phyloP scores from a whole-genome alignment of 371 early-diverging fungal species.

The Mucor sp. region DNA sequence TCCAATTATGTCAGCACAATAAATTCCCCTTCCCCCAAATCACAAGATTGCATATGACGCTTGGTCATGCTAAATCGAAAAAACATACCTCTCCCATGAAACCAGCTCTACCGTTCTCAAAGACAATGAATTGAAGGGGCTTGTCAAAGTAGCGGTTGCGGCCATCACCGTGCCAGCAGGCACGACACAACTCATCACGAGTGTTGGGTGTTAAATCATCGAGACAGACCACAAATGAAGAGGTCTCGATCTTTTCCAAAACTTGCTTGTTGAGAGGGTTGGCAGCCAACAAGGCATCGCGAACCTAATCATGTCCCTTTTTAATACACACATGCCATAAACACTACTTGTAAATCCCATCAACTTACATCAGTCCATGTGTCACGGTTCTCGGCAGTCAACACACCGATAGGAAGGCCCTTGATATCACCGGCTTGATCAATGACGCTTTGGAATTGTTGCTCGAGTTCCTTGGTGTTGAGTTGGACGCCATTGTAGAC shows the following conservation, averaged over 20 bases:
- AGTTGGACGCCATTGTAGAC: conserved; percentile 77
- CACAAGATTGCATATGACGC: background rate
- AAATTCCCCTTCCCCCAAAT: background rate
- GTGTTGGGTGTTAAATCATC: conserved; percentile 85
- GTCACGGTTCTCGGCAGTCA: conserved; percentile 94
- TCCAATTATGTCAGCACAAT: conserved; percentile 7
- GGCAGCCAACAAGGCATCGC: conserved; percentile 65
- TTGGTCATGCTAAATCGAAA: background rate
- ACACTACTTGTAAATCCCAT: background rate
- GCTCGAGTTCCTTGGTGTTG: conserved; percentile 83
- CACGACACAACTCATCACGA: conserved; percentile 77
- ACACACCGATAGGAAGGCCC: conserved; percentile 80
- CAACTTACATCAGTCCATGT: conserved; percentile 84
- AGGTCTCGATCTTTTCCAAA: conserved; percentile 82
- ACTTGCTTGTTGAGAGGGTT: conserved; percentile 68
- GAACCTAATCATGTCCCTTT: conserved; percentile 30
- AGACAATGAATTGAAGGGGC: conserved; percentile 90
- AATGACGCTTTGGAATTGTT: conserved; percentile 76
- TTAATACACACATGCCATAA: background rate
- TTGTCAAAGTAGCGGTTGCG: conserved; percentile 96
- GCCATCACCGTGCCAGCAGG: conserved; percentile 94
- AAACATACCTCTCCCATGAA: conserved; percentile 80
- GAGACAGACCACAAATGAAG: conserved; percentile 86
- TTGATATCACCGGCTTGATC: conserved; percentile 71
- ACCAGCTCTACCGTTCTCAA: conserved; percentile 95